Evolutionary conservation across 148 eudicot genomes (phyloP).

Genomic region (Diospyros kaki): DNA sequence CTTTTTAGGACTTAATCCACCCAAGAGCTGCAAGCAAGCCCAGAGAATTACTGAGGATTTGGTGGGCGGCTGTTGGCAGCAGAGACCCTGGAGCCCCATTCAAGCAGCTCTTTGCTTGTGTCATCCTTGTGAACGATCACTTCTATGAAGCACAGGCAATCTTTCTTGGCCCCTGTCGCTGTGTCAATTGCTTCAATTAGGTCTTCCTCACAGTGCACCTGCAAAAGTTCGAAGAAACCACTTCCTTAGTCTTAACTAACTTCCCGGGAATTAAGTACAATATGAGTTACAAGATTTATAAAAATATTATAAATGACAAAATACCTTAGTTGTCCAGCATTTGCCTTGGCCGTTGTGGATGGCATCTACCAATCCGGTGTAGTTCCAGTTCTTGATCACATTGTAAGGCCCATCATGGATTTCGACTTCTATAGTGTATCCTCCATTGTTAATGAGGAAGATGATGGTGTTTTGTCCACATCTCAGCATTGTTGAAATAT

Average conservation of each 20-base stretch:
- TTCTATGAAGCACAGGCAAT: conserved; percentile 20
- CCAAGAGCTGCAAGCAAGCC: not conserved
- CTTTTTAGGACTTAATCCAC: not conserved
- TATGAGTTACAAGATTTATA: too few relatives aligned
- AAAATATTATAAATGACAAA: too few relatives aligned
- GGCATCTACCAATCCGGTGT: conserved; percentile 16
- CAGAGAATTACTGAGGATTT: conserved; percentile 12
- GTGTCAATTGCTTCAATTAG: conserved; percentile 18
- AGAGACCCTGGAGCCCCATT: conserved; percentile 20
- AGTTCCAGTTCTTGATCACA: conserved; percentile 22
- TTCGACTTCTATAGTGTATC: conserved; percentile 15
- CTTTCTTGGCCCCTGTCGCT: conserved; percentile 8
- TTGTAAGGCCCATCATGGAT: conserved; percentile 24
- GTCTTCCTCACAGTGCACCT: conserved; percentile 18
- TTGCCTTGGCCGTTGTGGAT: conserved; percentile 22
- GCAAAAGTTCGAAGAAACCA: not conserved
- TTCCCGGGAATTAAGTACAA: too few relatives aligned
- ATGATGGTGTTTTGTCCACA: conserved; percentile 20
- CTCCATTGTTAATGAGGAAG: conserved; percentile 24
- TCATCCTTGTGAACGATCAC: conserved; percentile 19
- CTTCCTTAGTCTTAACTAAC: too few relatives aligned
- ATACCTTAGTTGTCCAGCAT: conserved; percentile 20
- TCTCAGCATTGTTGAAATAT: conserved; percentile 21
- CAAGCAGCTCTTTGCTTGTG: conserved; percentile 20
- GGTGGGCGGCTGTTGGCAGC: conserved; percentile 21